These are phyloP conservation scores for Cryphonectria naterciae DNA, from an alignment of 2,329 filamentous ascomycete species.

Conservation along the genomic window DNA sequence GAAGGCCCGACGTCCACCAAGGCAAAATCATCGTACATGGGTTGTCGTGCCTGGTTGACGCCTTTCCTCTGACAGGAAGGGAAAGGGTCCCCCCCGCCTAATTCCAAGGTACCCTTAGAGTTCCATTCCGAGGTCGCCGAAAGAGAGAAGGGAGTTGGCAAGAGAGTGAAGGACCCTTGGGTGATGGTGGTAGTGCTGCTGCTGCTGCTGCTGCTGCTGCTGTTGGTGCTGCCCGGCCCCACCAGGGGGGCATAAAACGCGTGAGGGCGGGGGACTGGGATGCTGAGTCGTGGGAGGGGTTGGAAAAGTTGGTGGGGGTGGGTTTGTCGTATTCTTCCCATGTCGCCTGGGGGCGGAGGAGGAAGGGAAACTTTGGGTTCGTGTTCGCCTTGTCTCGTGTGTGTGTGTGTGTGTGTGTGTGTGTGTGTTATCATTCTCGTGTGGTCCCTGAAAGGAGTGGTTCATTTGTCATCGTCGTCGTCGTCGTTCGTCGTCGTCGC, in stretches of 20 bases:
- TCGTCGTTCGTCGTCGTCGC: neutral
- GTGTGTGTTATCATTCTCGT: neutral
- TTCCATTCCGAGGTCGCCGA: neutral
- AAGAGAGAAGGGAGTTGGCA: neutral
- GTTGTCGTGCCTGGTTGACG: neutral
- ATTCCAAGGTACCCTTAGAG: neutral
- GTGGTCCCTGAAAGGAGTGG: neutral
- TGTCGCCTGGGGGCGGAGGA: neutral
- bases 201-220: no score
- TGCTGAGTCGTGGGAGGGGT: slow-evolving; percentile 1
- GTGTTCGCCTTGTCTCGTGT: neutral
- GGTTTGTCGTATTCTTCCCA: neutral
- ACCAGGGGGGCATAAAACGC: neutral
- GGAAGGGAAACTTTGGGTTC: neutral
- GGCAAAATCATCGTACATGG: neutral
- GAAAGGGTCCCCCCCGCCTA: neutral
- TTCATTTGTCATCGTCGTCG: neutral
- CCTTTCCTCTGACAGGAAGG: neutral
- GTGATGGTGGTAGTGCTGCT: neutral
- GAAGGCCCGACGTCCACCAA: no score
- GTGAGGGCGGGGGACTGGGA: slow-evolving; percentile 3
- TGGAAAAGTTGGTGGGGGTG: neutral
- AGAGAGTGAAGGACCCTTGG: neutral
- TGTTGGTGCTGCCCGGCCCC: no score
- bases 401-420: no score